Evolutionary conservation across 2,329 filamentous ascomycete species (phyloP).

Genomic region (Capronia epimyces): DNA sequence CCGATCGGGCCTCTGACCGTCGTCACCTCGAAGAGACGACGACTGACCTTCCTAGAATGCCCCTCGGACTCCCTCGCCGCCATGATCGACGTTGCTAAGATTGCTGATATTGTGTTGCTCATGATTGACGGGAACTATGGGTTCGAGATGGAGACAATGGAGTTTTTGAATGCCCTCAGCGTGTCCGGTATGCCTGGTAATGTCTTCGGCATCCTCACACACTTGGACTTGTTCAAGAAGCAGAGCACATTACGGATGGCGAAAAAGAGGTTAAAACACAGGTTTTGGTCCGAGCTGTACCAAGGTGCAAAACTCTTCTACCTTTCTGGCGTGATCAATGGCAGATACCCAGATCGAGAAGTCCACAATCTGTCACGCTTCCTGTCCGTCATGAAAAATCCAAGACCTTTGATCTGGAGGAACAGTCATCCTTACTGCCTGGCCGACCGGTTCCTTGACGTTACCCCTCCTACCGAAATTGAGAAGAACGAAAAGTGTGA

Average conservation of each 20-base stretch:
- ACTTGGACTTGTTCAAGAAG: constrained; percentile 91
- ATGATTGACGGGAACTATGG: constrained; percentile 99
- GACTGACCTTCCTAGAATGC: constrained; percentile 92
- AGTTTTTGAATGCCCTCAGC: constrained; percentile 91
- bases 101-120: constrained; percentile 91
- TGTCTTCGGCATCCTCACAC: constrained; percentile 93
- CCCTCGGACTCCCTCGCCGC: constrained; percentile 88
- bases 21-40: constrained; percentile 90
- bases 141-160: constrained; percentile 99
- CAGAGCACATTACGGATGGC: constrained; percentile 85
- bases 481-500: constrained; percentile 87
- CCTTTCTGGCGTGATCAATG: constrained; percentile 91
- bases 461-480: constrained; percentile 86
- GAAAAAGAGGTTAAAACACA: constrained; percentile 92
- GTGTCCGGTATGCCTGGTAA: constrained; percentile 97
- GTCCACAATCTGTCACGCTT: constrained; percentile 94
- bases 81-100: constrained; percentile 96
- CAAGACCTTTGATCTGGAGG: constrained; percentile 89
- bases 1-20: constrained; percentile 91
- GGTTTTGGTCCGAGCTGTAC: constrained; percentile 95
- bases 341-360: constrained; percentile 91
- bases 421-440: constrained; percentile 93
- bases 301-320: constrained; percentile 97
- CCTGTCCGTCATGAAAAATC: constrained; percentile 98
- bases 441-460: constrained; percentile 88